These are phyloP conservation scores for Paracorniculantispora psalliotae DNA, from an alignment of 2,329 filamentous ascomycete species.

Conservation along the genomic window DNA sequence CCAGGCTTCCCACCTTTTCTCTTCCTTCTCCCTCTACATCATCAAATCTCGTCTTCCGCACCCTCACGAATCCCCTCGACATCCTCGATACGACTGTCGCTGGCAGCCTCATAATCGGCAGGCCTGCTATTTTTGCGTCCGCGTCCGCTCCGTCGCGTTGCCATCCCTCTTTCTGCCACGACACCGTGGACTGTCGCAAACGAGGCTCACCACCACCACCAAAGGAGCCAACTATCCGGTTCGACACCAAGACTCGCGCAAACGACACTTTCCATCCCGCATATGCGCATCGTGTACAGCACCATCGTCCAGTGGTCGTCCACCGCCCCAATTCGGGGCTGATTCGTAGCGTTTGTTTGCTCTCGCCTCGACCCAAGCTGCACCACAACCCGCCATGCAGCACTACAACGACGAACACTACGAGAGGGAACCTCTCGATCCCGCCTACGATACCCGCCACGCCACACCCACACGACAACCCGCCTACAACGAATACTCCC, in stretches of 20 bases:
- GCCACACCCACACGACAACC: slow-evolving; percentile 6
- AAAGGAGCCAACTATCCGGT: too few relatives aligned
- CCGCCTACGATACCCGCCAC: slow-evolving; percentile 14
- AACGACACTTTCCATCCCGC: neutral
- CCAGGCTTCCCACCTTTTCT: neutral
- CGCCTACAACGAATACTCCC: slow-evolving; percentile 2
- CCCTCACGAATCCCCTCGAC: neutral
- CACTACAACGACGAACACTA: slow-evolving; percentile 28
- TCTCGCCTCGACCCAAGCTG: neutral
- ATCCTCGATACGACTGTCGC: neutral
- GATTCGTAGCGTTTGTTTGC: neutral
- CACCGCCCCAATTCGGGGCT: neutral
- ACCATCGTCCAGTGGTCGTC: neutral
- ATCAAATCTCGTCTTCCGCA: neutral
- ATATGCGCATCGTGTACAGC: neutral
- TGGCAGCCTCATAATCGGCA: neutral
- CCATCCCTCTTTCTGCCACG: too few relatives aligned
- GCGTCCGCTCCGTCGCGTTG: too few relatives aligned
- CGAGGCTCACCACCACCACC: neutral
- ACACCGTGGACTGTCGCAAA: too few relatives aligned
- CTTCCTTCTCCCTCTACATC: neutral
- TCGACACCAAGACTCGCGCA: too few relatives aligned
- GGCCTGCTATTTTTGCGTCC: neutral
- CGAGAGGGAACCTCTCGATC: slow-evolving; percentile 33
- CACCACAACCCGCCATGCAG: slow-evolving; percentile 24